Evolutionary conservation across 2,329 filamentous ascomycete genomes (phyloP).

Genomic region (Daldinia eschscholtzii): DNA sequence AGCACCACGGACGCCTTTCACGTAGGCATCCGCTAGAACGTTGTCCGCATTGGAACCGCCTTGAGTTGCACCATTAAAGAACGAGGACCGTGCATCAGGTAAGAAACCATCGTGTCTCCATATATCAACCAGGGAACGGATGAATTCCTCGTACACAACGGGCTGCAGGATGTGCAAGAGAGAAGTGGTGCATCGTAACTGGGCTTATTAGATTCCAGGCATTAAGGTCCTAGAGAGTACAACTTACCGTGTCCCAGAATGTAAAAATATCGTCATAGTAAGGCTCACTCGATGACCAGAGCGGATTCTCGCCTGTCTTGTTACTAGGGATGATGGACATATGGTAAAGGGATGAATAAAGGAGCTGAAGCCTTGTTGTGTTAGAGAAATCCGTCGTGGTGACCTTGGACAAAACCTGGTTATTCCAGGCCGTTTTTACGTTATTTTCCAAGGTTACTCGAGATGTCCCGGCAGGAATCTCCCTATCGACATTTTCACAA

Average conservation of each 20-base stretch:
- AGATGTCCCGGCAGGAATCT: conserved; percentile 64
- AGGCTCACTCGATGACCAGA: conserved; percentile 73
- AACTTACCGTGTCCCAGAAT: conserved; percentile 67
- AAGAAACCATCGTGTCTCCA: conserved; percentile 74
- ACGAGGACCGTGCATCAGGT: conserved; percentile 75
- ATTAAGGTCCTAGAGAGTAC: conserved; percentile 34
- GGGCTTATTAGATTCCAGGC: conserved; percentile 55
- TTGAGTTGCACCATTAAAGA: conserved; percentile 77
- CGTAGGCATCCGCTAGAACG: conserved; percentile 77
- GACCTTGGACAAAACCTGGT: conserved; percentile 72
- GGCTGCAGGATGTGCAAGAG: conserved; percentile 76
- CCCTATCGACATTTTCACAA: conserved; percentile 67
- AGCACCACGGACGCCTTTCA: conserved; percentile 73
- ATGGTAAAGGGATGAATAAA: conserved; percentile 78
- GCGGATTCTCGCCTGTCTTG: conserved; percentile 77
- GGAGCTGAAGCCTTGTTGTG: conserved; percentile 66
- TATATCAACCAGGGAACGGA: conserved; percentile 76
- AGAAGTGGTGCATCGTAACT: conserved; percentile 73
- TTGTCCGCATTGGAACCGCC: conserved; percentile 79
- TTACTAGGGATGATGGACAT: conserved; percentile 78
- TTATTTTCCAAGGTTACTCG: conserved; percentile 60
- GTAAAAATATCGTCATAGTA: conserved; percentile 81
- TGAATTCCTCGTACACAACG: conserved; percentile 71
- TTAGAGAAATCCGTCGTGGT: conserved; percentile 68
- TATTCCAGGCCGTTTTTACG: conserved; percentile 69